phyloP scores from a whole-genome alignment of 75 land plant species.

The Pinus tabuliformis region DNA sequence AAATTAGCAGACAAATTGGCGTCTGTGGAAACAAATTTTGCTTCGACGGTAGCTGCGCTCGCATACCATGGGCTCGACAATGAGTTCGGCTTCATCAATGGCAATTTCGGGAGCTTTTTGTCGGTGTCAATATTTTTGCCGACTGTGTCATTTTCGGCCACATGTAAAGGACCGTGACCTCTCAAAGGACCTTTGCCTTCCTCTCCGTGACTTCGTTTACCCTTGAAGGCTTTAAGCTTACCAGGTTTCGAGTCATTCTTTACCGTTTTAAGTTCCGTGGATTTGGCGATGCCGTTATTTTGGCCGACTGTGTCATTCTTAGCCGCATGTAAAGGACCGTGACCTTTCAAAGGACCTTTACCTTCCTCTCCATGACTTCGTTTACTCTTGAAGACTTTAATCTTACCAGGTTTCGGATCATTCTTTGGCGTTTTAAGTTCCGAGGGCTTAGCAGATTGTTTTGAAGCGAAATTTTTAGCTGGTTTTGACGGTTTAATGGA shows the following conservation, averaged over 20 bases:
- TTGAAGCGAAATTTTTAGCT: background rate
- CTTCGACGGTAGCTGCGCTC: slow-evolving; percentile 38
- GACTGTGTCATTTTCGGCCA: background rate
- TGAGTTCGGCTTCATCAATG: slow-evolving; percentile 31
- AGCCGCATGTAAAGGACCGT: background rate
- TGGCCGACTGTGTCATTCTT: background rate
- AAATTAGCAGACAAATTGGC: slow-evolving; percentile 5
- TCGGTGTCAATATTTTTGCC: background rate
- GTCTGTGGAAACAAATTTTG: slow-evolving; percentile 18
- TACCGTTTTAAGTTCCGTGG: slow-evolving; percentile 14
- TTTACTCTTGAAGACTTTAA: background rate
- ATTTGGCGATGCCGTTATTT: background rate
- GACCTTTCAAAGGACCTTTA: background rate
- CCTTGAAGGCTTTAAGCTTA: background rate
- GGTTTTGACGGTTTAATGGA: slow-evolving; percentile 7
- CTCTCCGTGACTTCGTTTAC: background rate
- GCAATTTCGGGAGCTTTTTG: slow-evolving; percentile 25
- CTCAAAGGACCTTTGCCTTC: background rate
- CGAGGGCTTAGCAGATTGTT: background rate
- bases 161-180: background rate
- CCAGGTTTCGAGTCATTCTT: background rate
- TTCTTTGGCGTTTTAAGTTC: slow-evolving; percentile 17
- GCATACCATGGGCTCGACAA: slow-evolving; percentile 45
- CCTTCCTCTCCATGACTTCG: background rate
- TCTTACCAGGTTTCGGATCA: background rate